phyloP scores from a whole-genome alignment of 257 asterid genomes.

The Salvia splendens region DNA sequence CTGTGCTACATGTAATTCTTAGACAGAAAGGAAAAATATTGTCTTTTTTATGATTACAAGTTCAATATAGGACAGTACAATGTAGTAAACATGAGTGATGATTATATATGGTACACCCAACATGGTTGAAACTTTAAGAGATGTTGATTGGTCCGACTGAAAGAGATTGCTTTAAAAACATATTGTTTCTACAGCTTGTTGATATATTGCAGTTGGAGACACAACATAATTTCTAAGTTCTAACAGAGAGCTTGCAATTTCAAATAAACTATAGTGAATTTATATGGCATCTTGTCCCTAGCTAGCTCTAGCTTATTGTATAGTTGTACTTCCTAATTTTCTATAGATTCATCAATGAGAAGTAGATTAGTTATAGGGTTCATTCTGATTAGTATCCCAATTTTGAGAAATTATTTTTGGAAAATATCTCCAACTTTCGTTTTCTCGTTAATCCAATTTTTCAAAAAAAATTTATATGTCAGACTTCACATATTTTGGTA shows the following conservation, averaged over 20 bases:
- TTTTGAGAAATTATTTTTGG: too few species aligned
- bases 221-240: slow-evolving; percentile 18
- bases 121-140: slow-evolving; percentile 21
- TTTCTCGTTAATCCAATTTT: too few species aligned
- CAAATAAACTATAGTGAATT: not conserved
- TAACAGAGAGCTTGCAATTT: not conserved
- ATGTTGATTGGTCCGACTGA: slow-evolving; percentile 24
- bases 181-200: slow-evolving; percentile 21
- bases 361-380: too few species aligned
- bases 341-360: too few species aligned
- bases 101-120: slow-evolving; percentile 7
- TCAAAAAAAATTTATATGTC: too few species aligned
- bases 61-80: slow-evolving; percentile 16
- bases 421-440: too few species aligned
- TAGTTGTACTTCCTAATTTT: too few species aligned
- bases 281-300: not conserved
- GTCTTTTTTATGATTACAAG: slow-evolving; percentile 9
- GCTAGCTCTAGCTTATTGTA: not conserved
- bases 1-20: not conserved
- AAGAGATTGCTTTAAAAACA: slow-evolving; percentile 21
- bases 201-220: slow-evolving; percentile 18
- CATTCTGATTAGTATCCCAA: too few species aligned
- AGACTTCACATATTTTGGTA: too few species aligned
- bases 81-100: slow-evolving; percentile 15
- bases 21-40: not conserved